Percentiles rank a stretch among this genome's conserved stretches.
These are phyloP conservation scores for Raphanus raphanistrum DNA, from an alignment of 345 rosid species.

Conservation along the genomic window DNA sequence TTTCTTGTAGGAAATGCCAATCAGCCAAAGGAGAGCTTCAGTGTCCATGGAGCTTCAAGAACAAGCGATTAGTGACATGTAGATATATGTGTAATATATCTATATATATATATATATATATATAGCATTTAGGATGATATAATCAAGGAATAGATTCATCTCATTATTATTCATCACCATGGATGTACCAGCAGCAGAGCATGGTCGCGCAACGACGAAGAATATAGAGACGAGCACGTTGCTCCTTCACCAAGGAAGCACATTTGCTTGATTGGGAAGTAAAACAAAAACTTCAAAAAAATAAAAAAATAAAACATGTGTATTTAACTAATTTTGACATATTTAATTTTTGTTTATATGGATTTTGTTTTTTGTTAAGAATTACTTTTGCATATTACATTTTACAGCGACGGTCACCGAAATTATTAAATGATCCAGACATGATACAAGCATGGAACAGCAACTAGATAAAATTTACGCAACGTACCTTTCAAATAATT, in stretches of 20 bases:
- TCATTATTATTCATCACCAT: conserved; percentile 50
- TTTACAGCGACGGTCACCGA: not conserved
- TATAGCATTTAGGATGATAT: conserved; percentile 5
- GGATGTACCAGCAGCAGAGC: conserved; percentile 74
- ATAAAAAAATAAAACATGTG: too few relatives aligned
- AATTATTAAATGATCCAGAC: not conserved
- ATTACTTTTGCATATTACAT: not conserved
- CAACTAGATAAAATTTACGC: too few relatives aligned
- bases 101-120: not conserved
- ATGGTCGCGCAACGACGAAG: conserved; percentile 78
- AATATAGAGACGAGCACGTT: conserved; percentile 66
- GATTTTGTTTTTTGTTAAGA: not conserved
- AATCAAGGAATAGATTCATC: conserved; percentile 9
- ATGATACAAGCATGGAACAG: too few relatives aligned
- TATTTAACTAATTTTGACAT: too few relatives aligned
- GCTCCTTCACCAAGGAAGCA: conserved; percentile 64
- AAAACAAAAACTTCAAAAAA: too few relatives aligned
- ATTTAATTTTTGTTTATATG: too few relatives aligned
- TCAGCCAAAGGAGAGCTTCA: conserved; percentile 29
- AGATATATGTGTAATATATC: conserved; percentile 4
- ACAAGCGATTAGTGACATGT: not conserved
- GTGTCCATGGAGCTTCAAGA: conserved; percentile 16
- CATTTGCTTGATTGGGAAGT: conserved; percentile 45
- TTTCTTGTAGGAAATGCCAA: conserved; percentile 22
- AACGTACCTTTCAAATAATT: too few relatives aligned